Percentiles rank a stretch among this genome's conserved stretches.
These are phyloP conservation scores for Talaromyces sp. DNA, from an alignment of 2,329 filamentous ascomycete species.

Conservation along the genomic window DNA sequence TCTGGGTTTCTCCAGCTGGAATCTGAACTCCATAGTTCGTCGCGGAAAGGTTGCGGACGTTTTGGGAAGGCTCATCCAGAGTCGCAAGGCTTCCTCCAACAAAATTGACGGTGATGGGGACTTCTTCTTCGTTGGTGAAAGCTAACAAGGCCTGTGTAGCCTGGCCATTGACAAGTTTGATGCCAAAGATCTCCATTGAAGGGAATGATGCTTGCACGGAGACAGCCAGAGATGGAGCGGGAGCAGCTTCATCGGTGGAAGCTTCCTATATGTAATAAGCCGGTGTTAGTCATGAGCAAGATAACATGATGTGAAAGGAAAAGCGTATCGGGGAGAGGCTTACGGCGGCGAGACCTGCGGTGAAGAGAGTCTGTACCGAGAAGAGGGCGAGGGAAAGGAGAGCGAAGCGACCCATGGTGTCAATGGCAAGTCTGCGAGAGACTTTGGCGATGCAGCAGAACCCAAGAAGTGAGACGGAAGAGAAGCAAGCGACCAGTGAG, in stretches of 20 bases:
- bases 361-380: constrained; percentile 63
- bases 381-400: constrained; percentile 66
- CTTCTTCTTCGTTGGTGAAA: constrained; percentile 76
- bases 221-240: constrained; percentile 55
- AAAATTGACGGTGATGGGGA: constrained; percentile 68
- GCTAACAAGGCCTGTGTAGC: constrained; percentile 77
- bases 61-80: constrained; percentile 52
- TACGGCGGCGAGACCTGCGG: constrained; percentile 58
- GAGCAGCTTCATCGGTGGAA: constrained; percentile 60
- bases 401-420: constrained; percentile 67
- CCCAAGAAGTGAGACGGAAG: constrained; percentile 9
- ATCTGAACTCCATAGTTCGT: constrained; percentile 69
- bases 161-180: constrained; percentile 91
- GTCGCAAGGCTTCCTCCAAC: constrained; percentile 69
- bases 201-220: constrained; percentile 56
- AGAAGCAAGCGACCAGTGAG: constrained; percentile 14
- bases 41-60: constrained; percentile 80
- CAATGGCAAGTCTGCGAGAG: constrained; percentile 10
- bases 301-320: not conserved
- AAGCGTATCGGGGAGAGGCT: constrained; percentile 30
- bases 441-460: constrained; percentile 5
- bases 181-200: constrained; percentile 75
- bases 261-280: constrained; percentile 42
- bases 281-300: not conserved
- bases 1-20: constrained; percentile 68